A percentile compares a stretch with the other conserved stretches of the same genome.
Evolutionary conservation across 371 early-diverging fungal species (phyloP).

Genomic region (Mortierella sp.): DNA sequence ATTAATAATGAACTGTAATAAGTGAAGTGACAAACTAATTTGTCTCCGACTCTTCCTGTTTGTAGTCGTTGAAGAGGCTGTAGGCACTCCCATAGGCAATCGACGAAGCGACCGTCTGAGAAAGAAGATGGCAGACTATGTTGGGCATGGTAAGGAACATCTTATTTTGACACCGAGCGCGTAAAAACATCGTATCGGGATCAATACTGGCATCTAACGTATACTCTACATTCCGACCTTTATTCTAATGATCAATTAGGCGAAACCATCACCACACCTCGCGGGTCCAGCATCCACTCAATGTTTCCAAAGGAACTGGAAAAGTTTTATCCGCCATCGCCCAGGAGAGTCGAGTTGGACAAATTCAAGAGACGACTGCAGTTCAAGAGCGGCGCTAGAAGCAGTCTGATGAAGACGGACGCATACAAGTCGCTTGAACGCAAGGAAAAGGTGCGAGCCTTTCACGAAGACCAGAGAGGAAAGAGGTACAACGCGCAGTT

Average conservation of each 20-base stretch:
- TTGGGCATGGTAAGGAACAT: slow-evolving; percentile 27
- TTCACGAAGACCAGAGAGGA: slow-evolving; percentile 40
- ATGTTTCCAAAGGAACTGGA: slow-evolving; percentile 24
- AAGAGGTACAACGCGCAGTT: slow-evolving; percentile 36
- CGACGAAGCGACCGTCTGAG: slow-evolving; percentile 45
- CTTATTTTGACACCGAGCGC: not conserved
- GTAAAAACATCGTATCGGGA: not conserved
- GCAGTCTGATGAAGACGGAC: slow-evolving; percentile 36
- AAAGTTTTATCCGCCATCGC: slow-evolving; percentile 22
- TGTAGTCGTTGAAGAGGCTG: slow-evolving; percentile 16
- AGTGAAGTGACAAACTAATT: not conserved
- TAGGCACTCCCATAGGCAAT: slow-evolving; percentile 9
- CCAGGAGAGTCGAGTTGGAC: slow-evolving; percentile 35
- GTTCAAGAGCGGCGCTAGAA: slow-evolving; percentile 45
- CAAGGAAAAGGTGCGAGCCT: slow-evolving; percentile 42
- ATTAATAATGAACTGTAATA: not conserved
- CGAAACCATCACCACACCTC: slow-evolving; percentile 48
- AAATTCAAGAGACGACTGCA: slow-evolving; percentile 49
- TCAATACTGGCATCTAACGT: not conserved
- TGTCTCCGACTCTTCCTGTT: not conserved
- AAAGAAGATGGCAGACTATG: slow-evolving; percentile 25
- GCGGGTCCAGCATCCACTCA: slow-evolving; percentile 50
- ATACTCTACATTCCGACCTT: not conserved
- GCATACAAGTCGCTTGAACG: slow-evolving; percentile 37
- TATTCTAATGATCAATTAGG: slow-evolving; percentile 11